Conservation (phyloP, 768 basidiomycete species). For the Mycena belliarum region DNA sequence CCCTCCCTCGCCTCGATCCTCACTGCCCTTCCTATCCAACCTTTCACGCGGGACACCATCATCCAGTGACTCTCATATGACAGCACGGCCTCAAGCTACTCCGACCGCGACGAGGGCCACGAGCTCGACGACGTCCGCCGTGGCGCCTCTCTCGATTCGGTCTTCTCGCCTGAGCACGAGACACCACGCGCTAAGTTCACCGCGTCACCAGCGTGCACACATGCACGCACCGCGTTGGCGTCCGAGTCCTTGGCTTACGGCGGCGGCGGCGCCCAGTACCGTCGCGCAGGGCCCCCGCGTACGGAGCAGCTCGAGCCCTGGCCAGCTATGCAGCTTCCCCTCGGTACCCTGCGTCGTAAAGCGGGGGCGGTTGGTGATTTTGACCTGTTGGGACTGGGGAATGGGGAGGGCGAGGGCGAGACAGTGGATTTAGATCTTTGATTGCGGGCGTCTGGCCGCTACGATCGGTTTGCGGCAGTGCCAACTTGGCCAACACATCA, state of each 20-base stretch:
- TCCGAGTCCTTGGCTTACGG: constrained; percentile 13
- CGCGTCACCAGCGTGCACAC: constrained; percentile 3
- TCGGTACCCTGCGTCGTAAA: constrained; percentile 16
- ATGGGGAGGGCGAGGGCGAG: constrained; percentile 21
- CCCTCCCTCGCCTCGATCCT: constrained; percentile 45
- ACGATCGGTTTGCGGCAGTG: no score
- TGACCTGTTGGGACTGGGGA: constrained; percentile 15
- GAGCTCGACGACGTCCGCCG: constrained; percentile 43
- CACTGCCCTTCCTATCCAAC: constrained; percentile 49
- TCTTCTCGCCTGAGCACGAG: constrained; percentile 18
- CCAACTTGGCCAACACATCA: no score
- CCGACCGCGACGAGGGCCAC: constrained; percentile 39
- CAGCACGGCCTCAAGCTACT: constrained; percentile 41
- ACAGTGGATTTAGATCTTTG: constrained; percentile 19
- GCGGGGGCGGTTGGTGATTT: constrained; percentile 10
- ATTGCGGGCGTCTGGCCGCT: not conserved
- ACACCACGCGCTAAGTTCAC: constrained; percentile 9
- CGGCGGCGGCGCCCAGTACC: constrained; percentile 15
- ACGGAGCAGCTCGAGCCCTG: constrained; percentile 58
- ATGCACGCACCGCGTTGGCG: constrained; percentile 14
- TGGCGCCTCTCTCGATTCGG: constrained; percentile 28
- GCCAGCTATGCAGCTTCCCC: constrained; percentile 51
- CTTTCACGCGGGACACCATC: constrained; percentile 56
- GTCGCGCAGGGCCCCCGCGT: constrained; percentile 31
- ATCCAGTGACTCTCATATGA: constrained; percentile 58